These are phyloP conservation scores for Nicotiana knightiana DNA, from an alignment of 257 asterid genomes.

Conservation along the genomic window DNA sequence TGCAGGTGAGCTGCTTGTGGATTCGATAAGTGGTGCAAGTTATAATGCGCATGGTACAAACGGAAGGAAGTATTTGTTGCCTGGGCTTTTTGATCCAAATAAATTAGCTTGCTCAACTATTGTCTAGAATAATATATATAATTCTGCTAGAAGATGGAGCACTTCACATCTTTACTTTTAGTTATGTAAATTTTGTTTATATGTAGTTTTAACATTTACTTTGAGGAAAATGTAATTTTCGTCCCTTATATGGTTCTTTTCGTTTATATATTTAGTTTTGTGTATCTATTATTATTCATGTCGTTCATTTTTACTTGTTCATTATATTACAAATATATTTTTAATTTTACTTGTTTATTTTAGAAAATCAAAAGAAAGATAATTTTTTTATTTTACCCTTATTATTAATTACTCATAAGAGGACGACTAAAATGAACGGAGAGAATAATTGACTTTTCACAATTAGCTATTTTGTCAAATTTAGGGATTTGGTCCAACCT, in stretches of 20 bases:
- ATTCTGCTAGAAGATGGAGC: conserved; percentile 14
- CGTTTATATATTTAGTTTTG: too few relatives aligned
- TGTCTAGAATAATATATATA: conserved; percentile 27
- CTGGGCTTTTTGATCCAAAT: conserved; percentile 57
- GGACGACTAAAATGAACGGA: too few relatives aligned
- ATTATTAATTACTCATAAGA: too few relatives aligned
- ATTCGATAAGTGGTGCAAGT: conserved; percentile 58
- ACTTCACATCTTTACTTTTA: neutral
- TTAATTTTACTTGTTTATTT: too few relatives aligned
- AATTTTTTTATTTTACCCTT: too few relatives aligned
- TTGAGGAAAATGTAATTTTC: neutral
- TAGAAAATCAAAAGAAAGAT: too few relatives aligned
- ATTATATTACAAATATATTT: too few relatives aligned
- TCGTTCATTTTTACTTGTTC: too few relatives aligned
- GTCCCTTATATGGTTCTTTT: neutral
- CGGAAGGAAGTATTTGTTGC: conserved; percentile 53
- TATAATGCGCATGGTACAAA: conserved; percentile 61
- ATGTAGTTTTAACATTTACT: neutral
- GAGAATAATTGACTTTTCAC: too few relatives aligned
- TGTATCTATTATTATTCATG: too few relatives aligned
- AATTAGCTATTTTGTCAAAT: too few relatives aligned
- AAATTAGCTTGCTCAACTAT: conserved; percentile 54
- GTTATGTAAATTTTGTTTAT: neutral
- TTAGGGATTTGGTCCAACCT: too few relatives aligned
- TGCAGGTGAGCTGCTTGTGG: conserved; percentile 60